Evolutionary conservation across 1,284 basidiomycete species (phyloP).

Genomic region (Thecaphora thlaspeos): DNA sequence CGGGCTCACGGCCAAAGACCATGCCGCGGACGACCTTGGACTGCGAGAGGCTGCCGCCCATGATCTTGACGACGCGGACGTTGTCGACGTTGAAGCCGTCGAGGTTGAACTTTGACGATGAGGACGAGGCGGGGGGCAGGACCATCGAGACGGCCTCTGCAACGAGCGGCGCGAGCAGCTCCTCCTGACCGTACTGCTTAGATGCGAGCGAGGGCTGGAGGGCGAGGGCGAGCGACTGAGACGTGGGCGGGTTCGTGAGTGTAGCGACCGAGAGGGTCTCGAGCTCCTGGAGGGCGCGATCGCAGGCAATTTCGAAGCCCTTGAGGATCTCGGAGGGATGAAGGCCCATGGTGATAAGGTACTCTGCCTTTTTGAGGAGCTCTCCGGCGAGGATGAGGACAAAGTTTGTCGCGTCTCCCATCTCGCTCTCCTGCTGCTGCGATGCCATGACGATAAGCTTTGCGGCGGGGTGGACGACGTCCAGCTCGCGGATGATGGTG

Average conservation of each 20-base stretch:
- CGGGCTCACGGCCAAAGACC: constrained; percentile 95
- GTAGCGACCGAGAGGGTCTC: constrained; percentile 63
- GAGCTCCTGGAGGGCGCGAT: constrained; percentile 81
- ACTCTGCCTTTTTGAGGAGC: constrained; percentile 88
- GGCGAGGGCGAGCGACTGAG: constrained; percentile 73
- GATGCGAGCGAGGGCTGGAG: constrained; percentile 90
- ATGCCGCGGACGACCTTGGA: constrained; percentile 93
- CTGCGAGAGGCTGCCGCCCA: constrained; percentile 80
- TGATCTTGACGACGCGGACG: constrained; percentile 96
- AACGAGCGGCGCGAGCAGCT: constrained; percentile 76
- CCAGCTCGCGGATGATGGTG: constrained; percentile 96
- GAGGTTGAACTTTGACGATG: constrained; percentile 17
- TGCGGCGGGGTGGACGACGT: constrained; percentile 96
- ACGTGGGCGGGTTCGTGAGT: constrained; percentile 76
- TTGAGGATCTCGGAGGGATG: constrained; percentile 86
- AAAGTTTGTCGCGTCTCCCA: constrained; percentile 95
- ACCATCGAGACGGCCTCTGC: constrained; percentile 75
- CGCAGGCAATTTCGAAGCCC: constrained; percentile 91
- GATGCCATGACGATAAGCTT: constrained; percentile 97
- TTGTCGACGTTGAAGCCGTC: constrained; percentile 72
- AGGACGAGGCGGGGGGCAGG: constrained; percentile 24
- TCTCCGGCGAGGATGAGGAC: constrained; percentile 95
- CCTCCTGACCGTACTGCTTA: constrained; percentile 94
- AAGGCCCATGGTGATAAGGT: constrained; percentile 89
- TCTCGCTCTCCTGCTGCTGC: constrained; percentile 92